Percentiles rank a stretch among this genome's conserved stretches.
phyloP scores from a whole-genome alignment of 768 basidiomycete genomes.

The Boletus rubropictus region DNA sequence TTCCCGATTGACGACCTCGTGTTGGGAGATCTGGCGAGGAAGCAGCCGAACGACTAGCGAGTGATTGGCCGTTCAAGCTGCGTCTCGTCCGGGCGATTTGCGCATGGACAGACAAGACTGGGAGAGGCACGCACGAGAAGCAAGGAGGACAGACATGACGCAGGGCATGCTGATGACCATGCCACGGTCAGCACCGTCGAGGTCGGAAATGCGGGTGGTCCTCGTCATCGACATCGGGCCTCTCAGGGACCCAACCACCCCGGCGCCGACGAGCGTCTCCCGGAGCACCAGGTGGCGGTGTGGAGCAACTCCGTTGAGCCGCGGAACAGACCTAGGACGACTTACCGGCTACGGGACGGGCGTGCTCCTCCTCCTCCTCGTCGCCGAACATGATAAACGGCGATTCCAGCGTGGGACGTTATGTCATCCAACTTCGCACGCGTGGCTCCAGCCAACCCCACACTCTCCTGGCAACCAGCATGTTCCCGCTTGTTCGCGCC shows the following conservation, averaged over 20 bases:
- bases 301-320: too few relatives aligned
- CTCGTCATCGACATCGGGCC: conserved; percentile 3
- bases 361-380: too few relatives aligned
- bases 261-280: conserved; percentile 11
- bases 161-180: neutral
- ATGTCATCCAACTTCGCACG: conserved; percentile 32
- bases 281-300: too few relatives aligned
- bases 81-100: conserved; percentile 15
- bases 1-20: conserved; percentile 26
- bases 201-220: conserved; percentile 18
- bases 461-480: conserved; percentile 19
- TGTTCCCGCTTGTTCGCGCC: conserved; percentile 11
- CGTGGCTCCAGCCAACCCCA: too few relatives aligned
- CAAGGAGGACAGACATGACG: conserved; percentile 5
- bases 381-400: too few relatives aligned
- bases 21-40: conserved; percentile 22
- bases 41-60: conserved; percentile 6
- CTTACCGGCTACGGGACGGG: too few relatives aligned
- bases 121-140: conserved; percentile 9
- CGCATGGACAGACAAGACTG: conserved; percentile 7
- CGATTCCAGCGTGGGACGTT: too few relatives aligned
- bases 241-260: conserved; percentile 1
- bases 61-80: conserved; percentile 16
- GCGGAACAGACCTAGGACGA: too few relatives aligned
- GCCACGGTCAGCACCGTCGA: conserved; percentile 18